These are phyloP conservation scores for Vigna mungo DNA, from an alignment of 306 rosid species.

Conservation along the genomic window DNA sequence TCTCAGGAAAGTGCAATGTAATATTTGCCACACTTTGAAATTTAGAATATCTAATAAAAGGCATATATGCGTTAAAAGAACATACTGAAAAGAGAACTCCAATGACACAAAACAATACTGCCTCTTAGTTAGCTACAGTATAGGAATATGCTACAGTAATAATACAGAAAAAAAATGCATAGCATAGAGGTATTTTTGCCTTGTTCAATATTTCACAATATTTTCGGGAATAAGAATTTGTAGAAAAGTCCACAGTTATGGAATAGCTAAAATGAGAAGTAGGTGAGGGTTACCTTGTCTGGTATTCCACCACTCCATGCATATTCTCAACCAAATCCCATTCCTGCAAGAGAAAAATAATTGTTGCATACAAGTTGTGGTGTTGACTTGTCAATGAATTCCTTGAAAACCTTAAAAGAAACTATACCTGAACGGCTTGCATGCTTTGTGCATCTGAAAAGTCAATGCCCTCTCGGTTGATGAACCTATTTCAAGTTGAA, in stretches of 20 bases:
- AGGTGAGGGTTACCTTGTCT: constrained; percentile 75
- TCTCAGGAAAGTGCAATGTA: constrained; percentile 93
- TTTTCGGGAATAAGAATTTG: background rate
- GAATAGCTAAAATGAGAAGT: constrained; percentile 33
- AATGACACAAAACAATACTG: background rate
- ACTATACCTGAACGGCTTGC: constrained; percentile 93
- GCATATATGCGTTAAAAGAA: constrained; percentile 37
- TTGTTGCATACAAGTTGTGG: constrained; percentile 37
- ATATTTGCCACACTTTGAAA: constrained; percentile 92
- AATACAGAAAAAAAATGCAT: constrained; percentile 15
- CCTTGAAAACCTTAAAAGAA: constrained; percentile 36
- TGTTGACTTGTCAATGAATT: constrained; percentile 42
- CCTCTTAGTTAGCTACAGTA: background rate
- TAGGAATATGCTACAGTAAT: constrained; percentile 14
- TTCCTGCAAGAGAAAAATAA: constrained; percentile 63
- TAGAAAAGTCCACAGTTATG: constrained; percentile 16
- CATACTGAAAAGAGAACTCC: constrained; percentile 31
- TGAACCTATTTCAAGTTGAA: constrained; percentile 67
- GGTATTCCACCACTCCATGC: constrained; percentile 96
- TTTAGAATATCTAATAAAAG: constrained; percentile 75
- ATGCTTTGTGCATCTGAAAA: constrained; percentile 96
- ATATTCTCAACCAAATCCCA: constrained; percentile 97
- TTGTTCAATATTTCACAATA: background rate
- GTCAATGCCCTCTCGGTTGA: constrained; percentile 95
- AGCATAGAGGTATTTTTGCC: background rate